phyloP scores from a whole-genome alignment of 192 early-diverging fungal genomes.

The Backusella psychrophila region DNA sequence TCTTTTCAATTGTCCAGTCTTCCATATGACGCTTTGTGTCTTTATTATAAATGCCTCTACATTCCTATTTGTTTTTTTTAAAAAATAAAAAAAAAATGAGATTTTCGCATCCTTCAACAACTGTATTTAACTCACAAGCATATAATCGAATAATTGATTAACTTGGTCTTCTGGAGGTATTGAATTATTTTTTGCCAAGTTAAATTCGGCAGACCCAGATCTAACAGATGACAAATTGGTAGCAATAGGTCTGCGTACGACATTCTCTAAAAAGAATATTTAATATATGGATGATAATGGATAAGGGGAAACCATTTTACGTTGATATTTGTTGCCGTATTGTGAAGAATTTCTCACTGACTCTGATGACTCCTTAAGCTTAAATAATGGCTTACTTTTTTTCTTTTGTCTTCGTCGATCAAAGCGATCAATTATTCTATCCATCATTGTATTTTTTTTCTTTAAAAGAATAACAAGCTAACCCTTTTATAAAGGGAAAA shows the following conservation, averaged over 20 bases:
- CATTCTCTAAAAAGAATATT: background rate
- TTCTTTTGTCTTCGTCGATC: background rate
- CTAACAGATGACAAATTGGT: background rate
- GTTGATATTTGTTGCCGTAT: background rate
- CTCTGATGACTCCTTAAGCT: background rate
- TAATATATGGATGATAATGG: background rate
- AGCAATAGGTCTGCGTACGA: background rate
- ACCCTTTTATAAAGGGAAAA: background rate
- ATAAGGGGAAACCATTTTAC: background rate
- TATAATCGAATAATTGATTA: slow-evolving; percentile 48
- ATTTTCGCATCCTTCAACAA: background rate
- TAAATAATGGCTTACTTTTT: background rate
- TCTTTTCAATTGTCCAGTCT: slow-evolving; percentile 44
- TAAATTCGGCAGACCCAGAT: background rate
- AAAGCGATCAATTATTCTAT: background rate
- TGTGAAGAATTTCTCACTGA: background rate
- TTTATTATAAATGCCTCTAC: slow-evolving; percentile 48
- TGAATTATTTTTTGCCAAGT: background rate
- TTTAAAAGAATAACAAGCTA: too few species aligned
- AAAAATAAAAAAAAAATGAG: background rate
- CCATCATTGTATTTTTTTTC: background rate
- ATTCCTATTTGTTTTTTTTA: slow-evolving; percentile 31
- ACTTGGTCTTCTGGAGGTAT: slow-evolving; percentile 43
- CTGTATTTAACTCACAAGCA: slow-evolving; percentile 41
- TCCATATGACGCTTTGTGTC: slow-evolving; percentile 42